Base-by-base conservation (phyloP, 2,329 filamentous ascomycete genomes). In the Beauveria scarabaeidicola region DNA sequence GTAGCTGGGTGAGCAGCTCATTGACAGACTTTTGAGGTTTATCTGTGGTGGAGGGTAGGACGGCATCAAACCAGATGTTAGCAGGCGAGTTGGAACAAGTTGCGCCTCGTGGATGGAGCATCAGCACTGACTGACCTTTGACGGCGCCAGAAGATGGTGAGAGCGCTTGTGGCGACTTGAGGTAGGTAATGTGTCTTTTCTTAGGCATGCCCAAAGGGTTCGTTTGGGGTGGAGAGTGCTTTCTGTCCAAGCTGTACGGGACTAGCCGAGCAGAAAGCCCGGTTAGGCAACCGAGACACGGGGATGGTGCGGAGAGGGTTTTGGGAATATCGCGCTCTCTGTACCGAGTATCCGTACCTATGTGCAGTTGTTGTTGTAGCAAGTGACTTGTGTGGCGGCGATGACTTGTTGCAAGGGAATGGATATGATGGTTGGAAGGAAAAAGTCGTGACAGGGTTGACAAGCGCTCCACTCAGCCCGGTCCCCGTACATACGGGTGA, bases 151-250 rank as follows among this genome's bases (percentile, higher is more conserved):
- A 43, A 19, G 78, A 76, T 64, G 81, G 77, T 65, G 81, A 80
- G 62, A 79, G 80, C 66, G 55, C 40, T 52, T 60, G 41, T 27
- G 74, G 78, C 64, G 83, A 83, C 70, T 85, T 86, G 64, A 82
- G 81, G 66, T 80, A 83, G 67, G 75, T 76, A 65, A 78, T 75
- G 59, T 81, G 78, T 71, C 81, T 77, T 78, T 85, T 86, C 77
- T 85, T 86, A 72, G 84, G 81, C 84, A 87, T 87, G 63, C 72
- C 74, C 69, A 32, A 32, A 11, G 29, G 29, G 60, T 54, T 58
- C 56, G 55, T 32, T 13, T 21, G 15, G 32, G 13, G 9, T 23
- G 6, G 23, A 15, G 32, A 36, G 13, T 19, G 44, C 15, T 40
- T 55, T 32, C 43, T 46, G 40, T 32, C 8, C 41, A 3, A 21